Conservation (phyloP, 2,329 filamentous ascomycete species). For the Penicillium sp. region DNA sequence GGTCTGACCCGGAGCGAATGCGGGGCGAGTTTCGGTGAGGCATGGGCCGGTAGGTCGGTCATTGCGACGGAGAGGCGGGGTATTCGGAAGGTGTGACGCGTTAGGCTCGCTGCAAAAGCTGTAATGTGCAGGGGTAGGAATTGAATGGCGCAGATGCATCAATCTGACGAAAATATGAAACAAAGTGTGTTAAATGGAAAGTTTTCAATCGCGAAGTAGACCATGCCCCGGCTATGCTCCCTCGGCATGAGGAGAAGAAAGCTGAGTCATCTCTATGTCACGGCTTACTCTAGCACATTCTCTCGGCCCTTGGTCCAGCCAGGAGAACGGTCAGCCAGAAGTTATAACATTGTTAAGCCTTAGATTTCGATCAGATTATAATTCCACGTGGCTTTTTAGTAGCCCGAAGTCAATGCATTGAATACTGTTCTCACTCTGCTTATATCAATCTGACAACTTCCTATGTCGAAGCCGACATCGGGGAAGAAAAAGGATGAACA, state of each 20-base stretch:
- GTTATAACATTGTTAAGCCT: neutral
- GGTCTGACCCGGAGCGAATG: slow-evolving; percentile 19
- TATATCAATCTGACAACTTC: neutral
- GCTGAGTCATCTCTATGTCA: slow-evolving; percentile 20
- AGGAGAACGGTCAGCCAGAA: neutral
- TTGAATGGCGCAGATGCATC: neutral
- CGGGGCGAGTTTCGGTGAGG: slow-evolving; percentile 43
- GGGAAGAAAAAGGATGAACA: neutral
- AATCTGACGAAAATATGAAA: slow-evolving; percentile 10
- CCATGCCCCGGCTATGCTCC: slow-evolving; percentile 7
- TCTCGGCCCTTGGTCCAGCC: neutral
- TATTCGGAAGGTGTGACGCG: neutral
- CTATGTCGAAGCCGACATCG: slow-evolving; percentile 2
- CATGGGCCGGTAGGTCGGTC: slow-evolving; percentile 49
- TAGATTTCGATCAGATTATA: too few species aligned
- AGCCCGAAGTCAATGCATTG: neutral
- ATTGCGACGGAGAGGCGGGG: slow-evolving; percentile 31
- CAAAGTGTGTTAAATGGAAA: slow-evolving; percentile 3
- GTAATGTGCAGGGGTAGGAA: neutral
- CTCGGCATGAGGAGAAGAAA: slow-evolving; percentile 14
- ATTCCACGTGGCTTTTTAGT: neutral
- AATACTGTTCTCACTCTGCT: neutral
- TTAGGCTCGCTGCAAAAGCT: neutral
- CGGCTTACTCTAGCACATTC: slow-evolving; percentile 22
- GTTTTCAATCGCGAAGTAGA: slow-evolving; percentile 3